These are phyloP conservation scores for Populus deltoides DNA, from an alignment of 345 rosid species.

Conservation along the genomic window DNA sequence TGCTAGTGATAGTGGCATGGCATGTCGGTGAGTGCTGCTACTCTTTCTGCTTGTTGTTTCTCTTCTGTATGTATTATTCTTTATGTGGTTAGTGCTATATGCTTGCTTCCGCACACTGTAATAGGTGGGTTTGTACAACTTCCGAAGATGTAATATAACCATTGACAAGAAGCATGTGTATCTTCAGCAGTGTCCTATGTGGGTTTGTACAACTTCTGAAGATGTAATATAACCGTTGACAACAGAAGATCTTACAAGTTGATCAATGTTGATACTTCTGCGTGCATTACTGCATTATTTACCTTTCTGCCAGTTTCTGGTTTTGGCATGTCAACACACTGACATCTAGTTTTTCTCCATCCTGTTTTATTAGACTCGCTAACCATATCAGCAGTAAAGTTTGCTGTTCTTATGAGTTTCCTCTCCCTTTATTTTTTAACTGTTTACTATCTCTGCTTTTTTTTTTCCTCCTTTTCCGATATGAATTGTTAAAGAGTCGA, in stretches of 20 bases:
- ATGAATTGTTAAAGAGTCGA: too few relatives aligned
- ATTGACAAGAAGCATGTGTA: neutral
- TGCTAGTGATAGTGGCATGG: slow-evolving; percentile 20
- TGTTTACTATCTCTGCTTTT: too few relatives aligned
- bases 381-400: too few relatives aligned
- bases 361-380: too few relatives aligned
- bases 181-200: slow-evolving; percentile 3
- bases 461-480: too few relatives aligned
- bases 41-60: slow-evolving; percentile 5
- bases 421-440: too few relatives aligned
- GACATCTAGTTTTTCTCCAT: too few relatives aligned
- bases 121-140: too few relatives aligned
- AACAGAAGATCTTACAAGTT: slow-evolving; percentile 11
- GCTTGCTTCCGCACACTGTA: slow-evolving; percentile 2
- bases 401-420: too few relatives aligned
- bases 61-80: slow-evolving; percentile 39
- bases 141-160: too few relatives aligned
- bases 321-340: neutral
- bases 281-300: neutral
- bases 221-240: slow-evolving; percentile 31
- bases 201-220: slow-evolving; percentile 25
- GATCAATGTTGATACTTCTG: neutral
- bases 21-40: slow-evolving; percentile 18
- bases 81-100: slow-evolving; percentile 24
- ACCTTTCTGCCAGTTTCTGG: neutral